Evolutionary conservation across 1,284 basidiomycete species (phyloP).

Genomic region (Wallemia hederae): DNA sequence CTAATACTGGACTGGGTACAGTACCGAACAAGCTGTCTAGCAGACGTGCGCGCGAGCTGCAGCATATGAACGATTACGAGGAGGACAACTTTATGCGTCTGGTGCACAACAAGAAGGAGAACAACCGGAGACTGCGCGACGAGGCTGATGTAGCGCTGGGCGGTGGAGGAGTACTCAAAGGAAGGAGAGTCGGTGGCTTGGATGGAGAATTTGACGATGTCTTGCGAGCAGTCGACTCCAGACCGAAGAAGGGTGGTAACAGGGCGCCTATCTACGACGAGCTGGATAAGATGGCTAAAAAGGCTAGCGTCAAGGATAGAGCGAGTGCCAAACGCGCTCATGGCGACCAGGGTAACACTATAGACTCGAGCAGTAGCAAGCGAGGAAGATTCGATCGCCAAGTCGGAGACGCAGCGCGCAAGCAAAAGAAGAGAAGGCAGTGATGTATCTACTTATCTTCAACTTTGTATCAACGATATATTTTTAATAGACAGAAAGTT

Average conservation of each 20-base stretch:
- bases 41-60: slow-evolving; percentile 41
- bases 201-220: slow-evolving; percentile 16
- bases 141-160: slow-evolving; percentile 84
- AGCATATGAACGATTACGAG: slow-evolving; percentile 66
- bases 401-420: neutral
- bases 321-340: neutral
- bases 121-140: slow-evolving; percentile 42
- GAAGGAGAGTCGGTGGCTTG: slow-evolving; percentile 17
- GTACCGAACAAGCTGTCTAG: slow-evolving; percentile 26
- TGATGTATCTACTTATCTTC: neutral
- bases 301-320: neutral
- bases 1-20: slow-evolving; percentile 15
- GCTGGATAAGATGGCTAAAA: neutral
- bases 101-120: slow-evolving; percentile 71
- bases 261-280: neutral
- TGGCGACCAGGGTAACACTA: neutral
- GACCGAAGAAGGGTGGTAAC: slow-evolving; percentile 7
- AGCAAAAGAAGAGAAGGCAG: neutral
- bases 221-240: slow-evolving; percentile 10
- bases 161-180: slow-evolving; percentile 15
- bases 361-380: neutral
- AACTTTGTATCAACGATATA: too few relatives aligned
- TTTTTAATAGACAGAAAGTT: too few relatives aligned
- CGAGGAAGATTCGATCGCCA: neutral
- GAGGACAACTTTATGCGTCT: slow-evolving; percentile 85